A percentile compares a stretch with the other conserved stretches of the same genome.
Conservation (phyloP, 805 yeast genomes). For the Candida corydali region DNA sequence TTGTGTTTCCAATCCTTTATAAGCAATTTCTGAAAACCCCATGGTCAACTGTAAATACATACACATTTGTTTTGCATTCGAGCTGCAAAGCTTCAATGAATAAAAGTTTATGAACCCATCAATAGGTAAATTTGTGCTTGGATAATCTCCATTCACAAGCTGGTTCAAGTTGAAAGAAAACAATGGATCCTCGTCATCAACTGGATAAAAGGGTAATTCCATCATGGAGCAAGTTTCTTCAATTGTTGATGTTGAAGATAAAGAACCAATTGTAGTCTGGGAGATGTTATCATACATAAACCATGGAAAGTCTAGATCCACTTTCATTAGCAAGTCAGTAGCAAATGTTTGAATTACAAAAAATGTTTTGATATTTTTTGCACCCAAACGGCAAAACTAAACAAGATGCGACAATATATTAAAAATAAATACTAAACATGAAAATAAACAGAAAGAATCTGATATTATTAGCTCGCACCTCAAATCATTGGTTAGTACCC, state of each 20-base stretch:
- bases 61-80: constrained; percentile 69
- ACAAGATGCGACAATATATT: too few species aligned
- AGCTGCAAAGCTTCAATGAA: constrained; percentile 65
- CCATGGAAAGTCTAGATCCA: background rate
- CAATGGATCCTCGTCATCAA: constrained; percentile 14
- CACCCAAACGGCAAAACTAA: too few species aligned
- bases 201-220: constrained; percentile 19
- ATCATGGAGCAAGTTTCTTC: background rate
- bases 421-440: too few species aligned
- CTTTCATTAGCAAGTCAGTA: background rate
- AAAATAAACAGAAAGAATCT: too few species aligned
- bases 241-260: constrained; percentile 2
- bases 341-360: constrained; percentile 1
- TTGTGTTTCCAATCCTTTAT: constrained; percentile 66
- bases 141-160: constrained; percentile 17
- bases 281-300: background rate
- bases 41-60: constrained; percentile 46
- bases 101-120: constrained; percentile 49
- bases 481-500: too few species aligned
- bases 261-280: background rate
- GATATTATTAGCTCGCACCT: too few species aligned
- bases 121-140: constrained; percentile 12
- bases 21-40: constrained; percentile 65
- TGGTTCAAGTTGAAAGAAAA: constrained; percentile 13
- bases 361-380: background rate